These are phyloP conservation scores for Tilletia walkeri DNA, from an alignment of 1,284 basidiomycete genomes.

Conservation along the genomic window DNA sequence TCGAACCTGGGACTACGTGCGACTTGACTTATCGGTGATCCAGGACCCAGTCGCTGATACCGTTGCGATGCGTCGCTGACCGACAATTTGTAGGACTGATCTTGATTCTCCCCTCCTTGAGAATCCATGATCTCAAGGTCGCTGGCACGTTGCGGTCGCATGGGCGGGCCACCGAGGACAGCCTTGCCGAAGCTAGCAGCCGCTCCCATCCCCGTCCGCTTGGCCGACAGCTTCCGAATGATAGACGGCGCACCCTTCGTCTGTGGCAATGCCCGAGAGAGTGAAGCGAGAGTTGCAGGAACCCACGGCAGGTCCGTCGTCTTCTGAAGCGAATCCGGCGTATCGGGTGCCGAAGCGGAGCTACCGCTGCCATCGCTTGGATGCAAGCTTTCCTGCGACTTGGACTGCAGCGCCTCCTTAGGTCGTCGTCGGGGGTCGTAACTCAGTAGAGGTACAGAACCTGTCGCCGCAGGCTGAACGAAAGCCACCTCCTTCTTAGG, in stretches of 20 bases:
- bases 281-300: background rate
- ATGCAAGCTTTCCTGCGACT: background rate
- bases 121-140: no score
- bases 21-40: background rate
- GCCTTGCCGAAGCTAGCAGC: no score
- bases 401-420: background rate
- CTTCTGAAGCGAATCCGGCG: background rate
- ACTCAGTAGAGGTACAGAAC: background rate
- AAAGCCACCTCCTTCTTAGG: background rate
- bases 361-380: background rate
- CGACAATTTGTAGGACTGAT: no score
- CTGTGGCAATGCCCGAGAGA: background rate
- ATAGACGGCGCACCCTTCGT: background rate
- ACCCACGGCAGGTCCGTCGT: background rate
- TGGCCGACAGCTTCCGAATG: background rate
- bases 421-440: constrained; percentile 4
- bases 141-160: no score
- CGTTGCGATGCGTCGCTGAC: no score
- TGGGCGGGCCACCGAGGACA: no score
- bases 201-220: no score
- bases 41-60: background rate
- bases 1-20: background rate
- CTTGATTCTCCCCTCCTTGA: no score
- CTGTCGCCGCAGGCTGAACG: no score
- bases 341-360: background rate